These are phyloP conservation scores for Corylus heterophylla DNA, from an alignment of 306 rosid genomes.

Conservation along the genomic window DNA sequence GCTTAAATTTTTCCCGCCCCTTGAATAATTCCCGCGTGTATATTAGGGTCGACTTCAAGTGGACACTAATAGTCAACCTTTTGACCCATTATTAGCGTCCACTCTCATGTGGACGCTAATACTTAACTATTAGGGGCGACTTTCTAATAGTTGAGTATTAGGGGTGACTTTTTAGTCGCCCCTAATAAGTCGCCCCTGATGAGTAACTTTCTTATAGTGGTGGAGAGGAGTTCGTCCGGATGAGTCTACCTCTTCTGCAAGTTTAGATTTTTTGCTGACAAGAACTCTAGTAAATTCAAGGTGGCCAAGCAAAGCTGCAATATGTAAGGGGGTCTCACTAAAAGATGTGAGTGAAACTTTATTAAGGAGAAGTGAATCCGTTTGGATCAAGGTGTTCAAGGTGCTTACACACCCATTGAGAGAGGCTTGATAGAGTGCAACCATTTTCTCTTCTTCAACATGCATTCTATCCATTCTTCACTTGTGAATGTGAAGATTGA, in stretches of 20 bases:
- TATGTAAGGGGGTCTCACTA: slow-evolving; percentile 18
- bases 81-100: too few species aligned
- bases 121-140: too few species aligned
- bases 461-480: background rate
- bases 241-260: background rate
- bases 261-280: background rate
- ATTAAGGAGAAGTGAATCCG: background rate
- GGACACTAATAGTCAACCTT: too few species aligned
- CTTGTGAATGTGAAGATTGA: too few species aligned
- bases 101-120: too few species aligned
- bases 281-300: background rate
- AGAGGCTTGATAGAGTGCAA: background rate
- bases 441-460: background rate
- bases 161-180: too few species aligned
- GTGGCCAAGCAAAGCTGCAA: slow-evolving; percentile 19
- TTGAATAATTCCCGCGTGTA: too few species aligned
- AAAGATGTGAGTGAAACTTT: slow-evolving; percentile 19
- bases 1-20: too few species aligned
- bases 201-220: too few species aligned
- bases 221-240: slow-evolving; percentile 4
- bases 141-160: too few species aligned
- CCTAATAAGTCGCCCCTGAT: too few species aligned
- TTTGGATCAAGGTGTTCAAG: slow-evolving; percentile 13
- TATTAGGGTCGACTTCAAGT: too few species aligned
- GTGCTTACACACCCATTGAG: background rate